Evolutionary conservation across 352 stramenopile genomes (phyloP), one percentile per base, ranked within the genome.

Genomic region (Phytophthora sojae): DNA sequence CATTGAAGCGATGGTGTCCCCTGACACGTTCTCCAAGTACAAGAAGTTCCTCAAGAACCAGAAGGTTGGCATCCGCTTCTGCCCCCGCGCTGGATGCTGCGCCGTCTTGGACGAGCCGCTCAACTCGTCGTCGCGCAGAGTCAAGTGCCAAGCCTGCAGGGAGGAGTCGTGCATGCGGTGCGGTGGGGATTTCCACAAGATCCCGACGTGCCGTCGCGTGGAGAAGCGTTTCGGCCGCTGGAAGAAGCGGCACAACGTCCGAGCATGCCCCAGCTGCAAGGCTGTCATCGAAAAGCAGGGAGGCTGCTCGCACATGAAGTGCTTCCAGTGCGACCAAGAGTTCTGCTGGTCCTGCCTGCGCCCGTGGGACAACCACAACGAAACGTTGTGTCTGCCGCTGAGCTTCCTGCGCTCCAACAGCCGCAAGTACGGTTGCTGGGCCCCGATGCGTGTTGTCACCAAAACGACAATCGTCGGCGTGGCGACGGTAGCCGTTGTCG

Each of bases 281-380:
- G 67, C 75, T 25, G 79, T 82, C 61, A 96, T 96, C 68, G 88
- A 96, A 54, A 96, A 96, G 72, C 84, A 92, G 15, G 88, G 88
- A n/a, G 88, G 88, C 11, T 96, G 88, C 76, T 83, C 77, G 37
- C 88, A 96, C 78, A 96, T 96, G 88, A 89, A 89, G 64, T 96
- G 88, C 75, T 86, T 92, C 49, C 86, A 94, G 65, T 96, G 88
- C 64, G 88, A 94, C 67, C 73, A 90, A 47, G 86, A 94, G 76
- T 96, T 96, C 44, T 96, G 89, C 68, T 96, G 89, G 89, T 79
- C 78, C 0, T 96, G 89, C 57, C 71, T 89, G n/a, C 85, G 86
- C 0, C 61, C 75, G 19, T 96, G 88, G 88, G 69, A 79, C 8
- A 73, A 68, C n/a, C 88, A 96, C 69, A 75, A 92, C 64, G 86